phyloP scores from a whole-genome alignment of 2,329 filamentous ascomycete genomes.

The Diaporthe sp. region DNA sequence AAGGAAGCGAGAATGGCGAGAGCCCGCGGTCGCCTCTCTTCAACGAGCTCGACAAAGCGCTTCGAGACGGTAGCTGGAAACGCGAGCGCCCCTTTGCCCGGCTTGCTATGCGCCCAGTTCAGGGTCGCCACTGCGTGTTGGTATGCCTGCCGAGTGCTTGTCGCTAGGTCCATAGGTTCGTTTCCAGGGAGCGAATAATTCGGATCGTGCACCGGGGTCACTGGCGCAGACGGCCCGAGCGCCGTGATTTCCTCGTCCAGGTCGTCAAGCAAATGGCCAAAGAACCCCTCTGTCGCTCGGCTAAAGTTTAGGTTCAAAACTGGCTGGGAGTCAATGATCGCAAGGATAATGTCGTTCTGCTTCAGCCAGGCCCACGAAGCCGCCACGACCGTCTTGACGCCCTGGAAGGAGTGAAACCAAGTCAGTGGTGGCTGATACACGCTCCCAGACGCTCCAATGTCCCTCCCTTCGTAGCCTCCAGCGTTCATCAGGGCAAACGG shows the following conservation, averaged over 20 bases:
- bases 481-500: conserved; percentile 51
- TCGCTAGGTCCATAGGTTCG: conserved; percentile 47
- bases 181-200: conserved; percentile 30
- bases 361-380: conserved; percentile 76
- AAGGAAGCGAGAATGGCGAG: conserved; percentile 76
- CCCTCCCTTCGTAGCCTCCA: conserved; percentile 40
- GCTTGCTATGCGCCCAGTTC: conserved; percentile 76
- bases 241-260: conserved; percentile 68
- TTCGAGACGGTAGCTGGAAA: conserved; percentile 76
- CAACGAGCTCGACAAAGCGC: conserved; percentile 72
- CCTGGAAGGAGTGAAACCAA: conserved; percentile 78
- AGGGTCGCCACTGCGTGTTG: conserved; percentile 75
- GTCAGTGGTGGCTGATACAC: conserved; percentile 72
- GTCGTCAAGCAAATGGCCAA: conserved; percentile 71
- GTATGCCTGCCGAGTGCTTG: conserved; percentile 67
- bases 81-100: conserved; percentile 70
- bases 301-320: conserved; percentile 72
- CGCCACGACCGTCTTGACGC: conserved; percentile 75
- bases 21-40: conserved; percentile 71
- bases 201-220: conserved; percentile 12
- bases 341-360: conserved; percentile 68
- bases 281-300: conserved; percentile 68
- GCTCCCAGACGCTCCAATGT: conserved; percentile 43
- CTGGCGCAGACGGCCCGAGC: conserved; percentile 40
- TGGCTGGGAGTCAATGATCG: conserved; percentile 75